phyloP scores from a whole-genome alignment of 2,329 filamentous ascomycete species.

The Alternaria ethzedia region DNA sequence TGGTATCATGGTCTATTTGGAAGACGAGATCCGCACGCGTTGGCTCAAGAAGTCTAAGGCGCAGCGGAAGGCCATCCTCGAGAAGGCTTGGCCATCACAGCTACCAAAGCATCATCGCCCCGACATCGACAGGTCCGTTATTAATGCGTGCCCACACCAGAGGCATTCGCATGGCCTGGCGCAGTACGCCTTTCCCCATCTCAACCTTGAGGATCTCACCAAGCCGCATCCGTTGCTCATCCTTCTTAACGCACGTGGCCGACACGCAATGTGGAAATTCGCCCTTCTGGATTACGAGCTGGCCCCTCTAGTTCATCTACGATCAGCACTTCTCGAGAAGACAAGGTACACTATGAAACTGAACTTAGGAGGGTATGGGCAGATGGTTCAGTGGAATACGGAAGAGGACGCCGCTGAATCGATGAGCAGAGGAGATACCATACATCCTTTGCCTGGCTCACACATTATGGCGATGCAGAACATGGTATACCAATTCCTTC shows the following conservation, averaged over 20 bases:
- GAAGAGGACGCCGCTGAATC: not conserved
- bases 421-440: not conserved
- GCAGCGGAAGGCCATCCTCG: not conserved
- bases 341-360: not conserved
- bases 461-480: not conserved
- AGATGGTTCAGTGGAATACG: not conserved
- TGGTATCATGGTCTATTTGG: not conserved
- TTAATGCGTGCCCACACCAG: conserved; percentile 1
- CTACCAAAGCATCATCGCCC: conserved; percentile 53
- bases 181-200: conserved; percentile 57
- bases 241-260: conserved; percentile 60
- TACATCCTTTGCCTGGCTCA: not conserved
- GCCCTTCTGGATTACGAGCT: conserved; percentile 52
- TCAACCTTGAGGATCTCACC: conserved; percentile 64
- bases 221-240: conserved; percentile 54
- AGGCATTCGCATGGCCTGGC: conserved; percentile 24
- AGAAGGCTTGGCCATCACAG: not conserved
- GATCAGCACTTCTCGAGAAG: not conserved
- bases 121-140: conserved; percentile 50
- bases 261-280: conserved; percentile 56
- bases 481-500: not conserved
- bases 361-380: not conserved
- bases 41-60: not conserved
- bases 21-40: not conserved
- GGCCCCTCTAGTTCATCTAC: conserved; percentile 22